A percentile compares a stretch with the other conserved stretches of the same genome.
These are phyloP conservation scores for Trichoderma virens DNA, from an alignment of 495 filamentous ascomycete species.

Conservation along the genomic window DNA sequence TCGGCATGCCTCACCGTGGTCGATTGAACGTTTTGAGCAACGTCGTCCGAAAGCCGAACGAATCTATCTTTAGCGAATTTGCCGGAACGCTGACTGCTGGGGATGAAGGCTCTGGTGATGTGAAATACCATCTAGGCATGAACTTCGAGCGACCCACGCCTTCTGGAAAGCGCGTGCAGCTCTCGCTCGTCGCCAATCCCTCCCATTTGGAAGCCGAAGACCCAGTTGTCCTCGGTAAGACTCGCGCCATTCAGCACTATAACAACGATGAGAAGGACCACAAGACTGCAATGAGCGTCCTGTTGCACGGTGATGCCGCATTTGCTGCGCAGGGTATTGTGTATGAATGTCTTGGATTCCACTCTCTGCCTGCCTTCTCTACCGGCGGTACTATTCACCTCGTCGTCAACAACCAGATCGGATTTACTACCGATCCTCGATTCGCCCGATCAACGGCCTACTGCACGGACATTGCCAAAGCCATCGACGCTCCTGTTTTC, in stretches of 20 bases:
- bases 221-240: slow-evolving; percentile 94
- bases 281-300: slow-evolving; percentile 83
- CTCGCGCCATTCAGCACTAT: slow-evolving; percentile 96
- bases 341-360: slow-evolving; percentile 97
- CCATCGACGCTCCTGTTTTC: slow-evolving; percentile 96
- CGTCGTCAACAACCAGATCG: slow-evolving; percentile 99
- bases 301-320: slow-evolving; percentile 94
- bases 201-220: slow-evolving; percentile 98
- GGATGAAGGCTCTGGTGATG: slow-evolving; percentile 95
- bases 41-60: slow-evolving; percentile 96
- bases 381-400: slow-evolving; percentile 97
- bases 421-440: slow-evolving; percentile 98
- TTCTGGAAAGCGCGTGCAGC: slow-evolving; percentile 95
- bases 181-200: slow-evolving; percentile 95
- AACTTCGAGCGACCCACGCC: slow-evolving; percentile 98
- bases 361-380: slow-evolving; percentile 87
- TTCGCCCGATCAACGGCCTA: slow-evolving; percentile 96
- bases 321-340: slow-evolving; percentile 95
- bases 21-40: slow-evolving; percentile 97
- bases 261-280: slow-evolving; percentile 90
- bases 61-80: slow-evolving; percentile 99
- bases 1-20: slow-evolving; percentile 98
- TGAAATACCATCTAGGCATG: slow-evolving; percentile 99
- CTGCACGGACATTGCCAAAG: slow-evolving; percentile 98
- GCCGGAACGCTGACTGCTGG: slow-evolving; percentile 78